phyloP scores from a whole-genome alignment of 345 rosid species.

The Melastoma malabathricum region DNA sequence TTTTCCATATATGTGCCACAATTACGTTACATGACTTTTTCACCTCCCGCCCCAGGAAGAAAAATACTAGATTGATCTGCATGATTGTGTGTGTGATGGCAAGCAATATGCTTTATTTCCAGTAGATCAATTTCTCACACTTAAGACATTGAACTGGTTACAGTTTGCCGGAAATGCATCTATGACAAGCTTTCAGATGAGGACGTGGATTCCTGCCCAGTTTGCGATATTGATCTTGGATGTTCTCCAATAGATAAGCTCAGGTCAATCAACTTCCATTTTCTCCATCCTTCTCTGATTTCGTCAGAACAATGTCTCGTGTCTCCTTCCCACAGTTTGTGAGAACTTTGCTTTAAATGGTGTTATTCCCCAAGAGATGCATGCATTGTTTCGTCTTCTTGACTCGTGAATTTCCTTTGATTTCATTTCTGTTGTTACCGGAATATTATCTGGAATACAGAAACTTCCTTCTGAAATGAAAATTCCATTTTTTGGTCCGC shows the following conservation, averaged over 20 bases:
- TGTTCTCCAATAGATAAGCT: conserved; percentile 53
- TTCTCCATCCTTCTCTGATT: neutral
- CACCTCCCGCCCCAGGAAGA: no score
- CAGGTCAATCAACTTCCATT: conserved; percentile 21
- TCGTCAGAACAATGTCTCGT: no score
- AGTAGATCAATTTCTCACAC: neutral
- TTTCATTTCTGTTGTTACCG: neutral
- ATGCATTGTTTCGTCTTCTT: neutral
- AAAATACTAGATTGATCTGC: no score
- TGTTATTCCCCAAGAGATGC: neutral
- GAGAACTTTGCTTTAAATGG: neutral
- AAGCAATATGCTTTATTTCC: no score
- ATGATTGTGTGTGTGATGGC: no score
- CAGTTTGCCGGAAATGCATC: conserved; percentile 75
- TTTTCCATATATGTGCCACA: no score
- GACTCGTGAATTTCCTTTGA: neutral
- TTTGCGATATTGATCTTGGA: conserved; percentile 61
- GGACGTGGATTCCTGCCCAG: conserved; percentile 53
- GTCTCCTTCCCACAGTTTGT: no score
- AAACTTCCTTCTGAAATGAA: no score
- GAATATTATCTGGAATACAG: no score
- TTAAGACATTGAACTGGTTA: conserved; percentile 9
- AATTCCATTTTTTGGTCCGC: no score
- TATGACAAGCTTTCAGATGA: conserved; percentile 58
- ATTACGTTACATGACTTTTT: no score